Evolutionary conservation across 2,329 filamentous ascomycete genomes (phyloP).

Genomic region (Aspergillus tanneri): DNA sequence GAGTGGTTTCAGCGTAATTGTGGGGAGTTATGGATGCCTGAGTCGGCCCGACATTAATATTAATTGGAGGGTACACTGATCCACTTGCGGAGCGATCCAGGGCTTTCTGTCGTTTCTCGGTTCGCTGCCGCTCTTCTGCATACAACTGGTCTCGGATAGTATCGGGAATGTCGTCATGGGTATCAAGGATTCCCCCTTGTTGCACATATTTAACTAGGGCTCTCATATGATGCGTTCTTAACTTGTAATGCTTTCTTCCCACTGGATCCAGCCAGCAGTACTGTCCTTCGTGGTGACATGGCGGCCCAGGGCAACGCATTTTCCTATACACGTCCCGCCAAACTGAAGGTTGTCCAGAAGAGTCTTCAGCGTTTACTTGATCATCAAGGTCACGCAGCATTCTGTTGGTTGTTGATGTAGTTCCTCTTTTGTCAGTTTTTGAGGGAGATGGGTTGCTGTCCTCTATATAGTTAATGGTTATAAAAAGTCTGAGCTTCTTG

Average conservation of each 20-base stretch:
- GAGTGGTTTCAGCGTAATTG: not conserved
- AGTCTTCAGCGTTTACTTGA: not conserved
- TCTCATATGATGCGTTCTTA: not conserved
- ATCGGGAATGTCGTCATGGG: not conserved
- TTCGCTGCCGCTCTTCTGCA: not conserved
- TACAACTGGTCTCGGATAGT: not conserved
- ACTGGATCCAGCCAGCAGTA: not conserved
- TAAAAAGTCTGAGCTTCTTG: conserved; percentile 25
- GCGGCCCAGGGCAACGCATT: conserved; percentile 15
- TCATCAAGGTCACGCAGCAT: conserved; percentile 26
- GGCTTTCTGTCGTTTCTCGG: not conserved
- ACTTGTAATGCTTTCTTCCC: not conserved
- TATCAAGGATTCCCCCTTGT: not conserved
- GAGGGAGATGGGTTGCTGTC: conserved; percentile 8
- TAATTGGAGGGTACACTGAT: not conserved
- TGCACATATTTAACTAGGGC: not conserved
- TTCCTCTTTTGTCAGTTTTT: conserved; percentile 18
- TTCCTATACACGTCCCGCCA: not conserved
- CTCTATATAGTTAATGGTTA: conserved; percentile 30
- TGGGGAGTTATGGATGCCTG: not conserved
- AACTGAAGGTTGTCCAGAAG: not conserved
- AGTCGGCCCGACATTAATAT: not conserved
- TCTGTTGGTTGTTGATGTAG: conserved; percentile 17
- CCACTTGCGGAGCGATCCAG: not conserved
- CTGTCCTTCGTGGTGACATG: conserved; percentile 26